Evolutionary conservation across 352 stramenopile genomes (phyloP).

Genomic region (Globisporangium parvum): DNA sequence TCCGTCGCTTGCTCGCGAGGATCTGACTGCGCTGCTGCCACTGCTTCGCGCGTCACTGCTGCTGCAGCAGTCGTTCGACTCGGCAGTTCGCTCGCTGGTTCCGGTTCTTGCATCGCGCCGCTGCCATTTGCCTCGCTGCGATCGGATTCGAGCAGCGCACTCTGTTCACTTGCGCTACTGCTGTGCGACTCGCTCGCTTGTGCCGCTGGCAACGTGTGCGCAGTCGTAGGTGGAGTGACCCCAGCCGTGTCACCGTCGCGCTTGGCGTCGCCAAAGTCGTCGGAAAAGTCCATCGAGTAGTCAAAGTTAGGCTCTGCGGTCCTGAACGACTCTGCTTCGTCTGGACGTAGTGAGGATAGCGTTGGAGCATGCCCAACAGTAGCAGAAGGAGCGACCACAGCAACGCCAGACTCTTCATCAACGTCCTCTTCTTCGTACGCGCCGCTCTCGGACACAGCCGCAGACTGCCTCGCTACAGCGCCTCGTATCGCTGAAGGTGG

Average conservation of each 20-base stretch:
- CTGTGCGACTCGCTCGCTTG: no score
- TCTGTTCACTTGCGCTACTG: no score
- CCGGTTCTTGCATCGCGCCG: no score
- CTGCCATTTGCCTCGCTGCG: no score
- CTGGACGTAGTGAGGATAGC: no score
- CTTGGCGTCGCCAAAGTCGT: constrained; percentile 22
- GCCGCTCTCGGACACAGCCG: constrained; percentile 28
- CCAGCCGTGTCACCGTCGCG: neutral
- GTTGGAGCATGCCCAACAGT: neutral
- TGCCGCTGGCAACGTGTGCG: neutral
- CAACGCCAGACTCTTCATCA: constrained; percentile 36
- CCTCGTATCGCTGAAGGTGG: neutral
- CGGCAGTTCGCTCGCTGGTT: no score
- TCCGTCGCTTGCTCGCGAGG: no score
- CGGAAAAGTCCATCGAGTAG: constrained; percentile 73
- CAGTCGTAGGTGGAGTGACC: neutral
- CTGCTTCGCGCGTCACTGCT: no score
- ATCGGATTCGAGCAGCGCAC: no score
- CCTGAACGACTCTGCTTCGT: neutral
- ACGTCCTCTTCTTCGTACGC: constrained; percentile 50
- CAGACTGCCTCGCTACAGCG: neutral
- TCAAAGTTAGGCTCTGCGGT: constrained; percentile 33
- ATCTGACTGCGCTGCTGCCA: no score
- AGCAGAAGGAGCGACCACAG: neutral
- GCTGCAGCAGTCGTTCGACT: no score